Evolutionary conservation across 257 asterid species (phyloP), one percentile per base, ranked within the genome.

Genomic region (Rauvolfia tetraphylla): DNA sequence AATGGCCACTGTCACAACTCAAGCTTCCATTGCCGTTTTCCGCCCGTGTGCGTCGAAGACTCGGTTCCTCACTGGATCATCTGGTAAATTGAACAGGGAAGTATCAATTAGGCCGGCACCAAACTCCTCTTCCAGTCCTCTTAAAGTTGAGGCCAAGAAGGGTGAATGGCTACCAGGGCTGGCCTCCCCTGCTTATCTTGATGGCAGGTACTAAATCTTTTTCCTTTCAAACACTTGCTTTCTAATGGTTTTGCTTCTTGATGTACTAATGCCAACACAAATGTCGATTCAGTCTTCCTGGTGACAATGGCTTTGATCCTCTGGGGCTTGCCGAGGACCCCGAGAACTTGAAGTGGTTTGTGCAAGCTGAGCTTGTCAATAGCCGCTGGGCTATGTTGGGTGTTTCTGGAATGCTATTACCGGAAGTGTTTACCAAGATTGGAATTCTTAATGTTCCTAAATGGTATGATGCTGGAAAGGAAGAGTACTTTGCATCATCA

Each of bases 321-420:
- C 38, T 93, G 83, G 97, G 92, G 51, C 96, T 91, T 0, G 97
- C 98, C 0, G 98, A 93, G 86, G 97, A 91, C 59, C 98, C 97
- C 0, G 96, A 90, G 78, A 90, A 87, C 88, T 79, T 92, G 83
- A 87, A 42, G 66, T 95, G 99, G 98, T 92, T 61, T 56, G 81
- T 95, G 49, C 98, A 93, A 79, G 98, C 96, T 0, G 99, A 95
- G 88, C 97, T 95, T 0, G 96, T 89, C 31, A 95, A 95, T 73
- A 84, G 99, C 41, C 72, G 97, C 68, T 95, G 99, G 99, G 99
- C 99, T 6, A 95, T 93, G 99, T 76, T 95, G 77, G 99, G 97
- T 0, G 98, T 95, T 25, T 93, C 96, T 1, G 97, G 98, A 31
- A 95, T 95, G 96, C 71, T 95, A 38, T 49, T 95, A 80, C 98